Evolutionary conservation across 2,329 filamentous ascomycete genomes (phyloP).

Genomic region (Rhynchosporium graminicola): DNA sequence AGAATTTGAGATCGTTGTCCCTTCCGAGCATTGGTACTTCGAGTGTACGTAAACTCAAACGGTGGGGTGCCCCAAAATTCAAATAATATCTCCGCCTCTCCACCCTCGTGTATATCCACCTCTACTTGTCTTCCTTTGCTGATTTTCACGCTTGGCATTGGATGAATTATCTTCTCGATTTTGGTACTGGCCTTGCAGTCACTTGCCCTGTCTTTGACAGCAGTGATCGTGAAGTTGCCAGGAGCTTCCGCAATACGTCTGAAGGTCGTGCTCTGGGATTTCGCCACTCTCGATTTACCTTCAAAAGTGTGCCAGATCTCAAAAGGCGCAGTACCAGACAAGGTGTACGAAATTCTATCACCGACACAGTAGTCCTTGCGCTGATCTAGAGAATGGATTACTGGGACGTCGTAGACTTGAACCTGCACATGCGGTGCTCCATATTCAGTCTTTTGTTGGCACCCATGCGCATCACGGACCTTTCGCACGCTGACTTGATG

Average conservation of each 20-base stretch:
- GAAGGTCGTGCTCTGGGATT: constrained; percentile 79
- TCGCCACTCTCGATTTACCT: constrained; percentile 74
- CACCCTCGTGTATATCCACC: constrained; percentile 95
- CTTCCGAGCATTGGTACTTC: constrained; percentile 79
- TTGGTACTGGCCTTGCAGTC: constrained; percentile 81
- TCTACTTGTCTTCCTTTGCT: constrained; percentile 78
- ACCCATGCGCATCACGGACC: constrained; percentile 84
- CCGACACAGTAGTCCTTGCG: constrained; percentile 91
- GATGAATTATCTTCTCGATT: constrained; percentile 82
- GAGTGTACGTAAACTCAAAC: constrained; percentile 96
- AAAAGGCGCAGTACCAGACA: constrained; percentile 89
- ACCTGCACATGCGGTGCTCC: constrained; percentile 80
- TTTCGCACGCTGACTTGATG: constrained; percentile 88
- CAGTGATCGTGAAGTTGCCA: constrained; percentile 84
- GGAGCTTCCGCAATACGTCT: constrained; percentile 89
- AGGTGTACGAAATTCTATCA: constrained; percentile 87
- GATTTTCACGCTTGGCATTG: constrained; percentile 87
- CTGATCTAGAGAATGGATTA: constrained; percentile 83
- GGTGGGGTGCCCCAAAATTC: constrained; percentile 95
- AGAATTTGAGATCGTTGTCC: constrained; percentile 78
- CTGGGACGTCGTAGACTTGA: constrained; percentile 88
- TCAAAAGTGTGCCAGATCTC: constrained; percentile 91
- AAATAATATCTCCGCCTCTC: constrained; percentile 89
- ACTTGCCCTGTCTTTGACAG: constrained; percentile 82
- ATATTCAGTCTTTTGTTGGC: constrained; percentile 73